These are phyloP conservation scores for Eutypella sp. DNA, from an alignment of 2,329 filamentous ascomycete genomes.

Conservation along the genomic window DNA sequence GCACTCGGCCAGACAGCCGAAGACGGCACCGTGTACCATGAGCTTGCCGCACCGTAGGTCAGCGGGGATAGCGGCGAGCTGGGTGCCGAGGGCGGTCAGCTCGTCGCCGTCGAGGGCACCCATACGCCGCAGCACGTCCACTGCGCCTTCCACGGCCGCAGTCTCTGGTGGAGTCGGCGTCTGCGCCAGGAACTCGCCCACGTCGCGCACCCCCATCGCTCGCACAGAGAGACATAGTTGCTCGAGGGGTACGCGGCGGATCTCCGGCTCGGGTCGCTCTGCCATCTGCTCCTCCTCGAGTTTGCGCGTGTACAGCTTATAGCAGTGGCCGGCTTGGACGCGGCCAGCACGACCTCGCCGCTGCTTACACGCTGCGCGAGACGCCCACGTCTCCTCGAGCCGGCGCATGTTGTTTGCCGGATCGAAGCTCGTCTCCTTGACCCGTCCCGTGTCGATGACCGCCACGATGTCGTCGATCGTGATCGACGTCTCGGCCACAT, in stretches of 20 bases:
- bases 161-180: constrained; percentile 86
- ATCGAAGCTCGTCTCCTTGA: constrained; percentile 96
- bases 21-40: constrained; percentile 91
- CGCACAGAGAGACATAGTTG: constrained; percentile 92
- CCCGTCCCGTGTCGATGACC: constrained; percentile 89
- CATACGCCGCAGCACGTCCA: constrained; percentile 75
- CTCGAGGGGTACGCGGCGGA: constrained; percentile 85
- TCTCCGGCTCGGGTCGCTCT: constrained; percentile 87
- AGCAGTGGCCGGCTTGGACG: constrained; percentile 86
- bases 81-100: constrained; percentile 85
- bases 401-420: constrained; percentile 89
- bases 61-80: constrained; percentile 91
- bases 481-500: constrained; percentile 96
- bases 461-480: constrained; percentile 97
- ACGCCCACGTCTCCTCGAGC: constrained; percentile 93
- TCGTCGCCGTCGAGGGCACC: constrained; percentile 83
- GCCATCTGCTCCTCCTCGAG: constrained; percentile 80
- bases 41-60: constrained; percentile 91
- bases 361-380: constrained; percentile 89
- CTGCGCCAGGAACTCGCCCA: constrained; percentile 73
- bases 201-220: constrained; percentile 85
- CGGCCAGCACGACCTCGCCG: constrained; percentile 87
- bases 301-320: constrained; percentile 87
- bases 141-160: constrained; percentile 78
- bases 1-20: constrained; percentile 84